Conservation (phyloP, 257 asterid genomes). For the Salvia hispanica region DNA sequence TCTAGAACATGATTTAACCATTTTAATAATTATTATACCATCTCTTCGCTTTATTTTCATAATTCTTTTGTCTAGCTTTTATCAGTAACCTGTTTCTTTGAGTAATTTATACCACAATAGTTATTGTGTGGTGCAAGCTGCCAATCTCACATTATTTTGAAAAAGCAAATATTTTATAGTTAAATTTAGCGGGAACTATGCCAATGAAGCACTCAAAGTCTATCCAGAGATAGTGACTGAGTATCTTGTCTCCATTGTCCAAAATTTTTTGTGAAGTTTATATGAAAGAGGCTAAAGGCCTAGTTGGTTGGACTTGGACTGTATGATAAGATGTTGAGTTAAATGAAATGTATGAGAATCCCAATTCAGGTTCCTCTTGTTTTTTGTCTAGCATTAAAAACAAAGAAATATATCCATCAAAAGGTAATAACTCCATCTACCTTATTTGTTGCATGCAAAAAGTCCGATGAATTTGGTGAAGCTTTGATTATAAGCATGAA, state of each 20-base stretch:
- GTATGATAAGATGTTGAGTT: neutral
- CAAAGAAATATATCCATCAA: constrained; percentile 4
- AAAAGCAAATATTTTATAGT: constrained; percentile 5
- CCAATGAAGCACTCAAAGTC: constrained; percentile 6
- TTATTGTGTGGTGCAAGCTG: neutral
- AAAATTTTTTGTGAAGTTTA: too few relatives aligned
- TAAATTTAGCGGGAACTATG: neutral
- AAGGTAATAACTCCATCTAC: neutral
- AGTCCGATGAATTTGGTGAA: neutral
- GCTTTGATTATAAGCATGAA: neutral
- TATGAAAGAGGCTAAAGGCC: neutral
- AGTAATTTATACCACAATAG: neutral
- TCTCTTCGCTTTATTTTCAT: neutral
- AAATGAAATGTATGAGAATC: neutral
- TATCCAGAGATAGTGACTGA: neutral
- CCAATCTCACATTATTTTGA: neutral
- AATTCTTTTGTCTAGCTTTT: neutral
- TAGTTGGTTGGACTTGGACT: neutral
- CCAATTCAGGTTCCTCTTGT: neutral
- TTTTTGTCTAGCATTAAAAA: neutral
- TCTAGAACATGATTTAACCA: too few relatives aligned
- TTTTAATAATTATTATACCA: neutral
- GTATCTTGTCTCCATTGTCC: neutral
- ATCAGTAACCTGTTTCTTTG: neutral
- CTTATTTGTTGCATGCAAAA: neutral